Evolutionary conservation across 345 rosid genomes (phyloP), one percentile per base, ranked within the genome.

Genomic region (Sisymbrium irio): DNA sequence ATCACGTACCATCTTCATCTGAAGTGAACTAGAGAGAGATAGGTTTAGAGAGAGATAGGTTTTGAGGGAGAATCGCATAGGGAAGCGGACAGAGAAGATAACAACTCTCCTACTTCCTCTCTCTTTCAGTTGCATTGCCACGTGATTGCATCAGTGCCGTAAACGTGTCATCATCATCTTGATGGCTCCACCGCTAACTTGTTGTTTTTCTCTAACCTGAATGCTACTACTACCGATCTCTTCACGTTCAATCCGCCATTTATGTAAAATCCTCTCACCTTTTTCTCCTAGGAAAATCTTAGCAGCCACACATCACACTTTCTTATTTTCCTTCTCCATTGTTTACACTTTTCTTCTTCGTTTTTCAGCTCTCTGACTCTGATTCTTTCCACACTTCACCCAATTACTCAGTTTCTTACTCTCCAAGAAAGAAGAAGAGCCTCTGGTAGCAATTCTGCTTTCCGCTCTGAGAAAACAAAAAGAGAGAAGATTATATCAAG

Each of bases 11-110:
- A 39, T 39, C n/a, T 1, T 39, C 44, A 39, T 39, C n/a, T 11
- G 17, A 42, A 45, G 9, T 45, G 22, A 7, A 7, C 1, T 17
- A 45, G 10, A 45, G 22, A 15, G 22, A 8, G 3, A 8, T 6
- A n/a, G n/a, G n/a, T n/a, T n/a, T n/a, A n/a, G n/a, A n/a, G n/a
- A n/a, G n/a, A n/a, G n/a, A n/a, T n/a, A n/a, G 73, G 46, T 14
- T 14, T 42, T 42, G 44, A 40, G 67, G 3, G 25, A 60, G 67
- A 60, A 28, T 40, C 83, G 96, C 93, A 87, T 78, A 33, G 75
- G 82, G 93, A 91, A 87, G 58, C 93, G 97, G 95, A 77, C 91
- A 80, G 4, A 51, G 84, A 69, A 57, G 54, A 59, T 51, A 71
- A 63, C 73, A 59, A 40, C 41, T 40, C 30, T 40, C 50, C 73